phyloP scores from a whole-genome alignment of 106 monocot species.

The Apostasia shenzhenica region DNA sequence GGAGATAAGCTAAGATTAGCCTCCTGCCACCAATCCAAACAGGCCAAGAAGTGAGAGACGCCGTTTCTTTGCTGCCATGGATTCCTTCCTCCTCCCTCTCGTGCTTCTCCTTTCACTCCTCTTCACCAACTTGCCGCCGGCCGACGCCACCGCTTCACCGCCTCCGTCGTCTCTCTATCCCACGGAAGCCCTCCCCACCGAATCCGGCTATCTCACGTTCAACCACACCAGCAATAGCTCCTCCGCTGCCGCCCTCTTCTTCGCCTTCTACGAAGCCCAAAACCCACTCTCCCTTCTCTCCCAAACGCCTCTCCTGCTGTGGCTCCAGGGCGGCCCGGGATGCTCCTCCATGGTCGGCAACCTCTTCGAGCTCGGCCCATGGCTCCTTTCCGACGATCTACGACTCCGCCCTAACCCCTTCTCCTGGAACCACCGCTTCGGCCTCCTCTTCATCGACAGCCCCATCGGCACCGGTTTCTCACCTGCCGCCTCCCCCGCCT shows the following conservation, averaged over 20 bases:
- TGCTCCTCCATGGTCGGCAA: conserved; percentile 88
- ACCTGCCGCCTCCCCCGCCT: conserved; percentile 22
- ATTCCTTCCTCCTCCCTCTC: neutral
- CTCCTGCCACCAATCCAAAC: too few species aligned
- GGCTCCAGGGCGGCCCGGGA: conserved; percentile 96
- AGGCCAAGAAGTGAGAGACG: too few species aligned
- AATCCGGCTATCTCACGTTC: conserved; percentile 57
- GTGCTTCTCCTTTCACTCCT: conserved; percentile 5
- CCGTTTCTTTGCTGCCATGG: neutral
- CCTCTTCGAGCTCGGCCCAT: conserved; percentile 89
- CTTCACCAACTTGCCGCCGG: neutral
- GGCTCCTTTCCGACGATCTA: conserved; percentile 28
- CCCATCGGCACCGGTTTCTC: conserved; percentile 83
- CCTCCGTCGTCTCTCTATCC: conserved; percentile 17
- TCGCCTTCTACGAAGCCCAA: conserved; percentile 68
- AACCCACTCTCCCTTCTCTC: conserved; percentile 26
- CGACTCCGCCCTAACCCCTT: conserved; percentile 48
- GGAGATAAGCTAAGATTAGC: too few species aligned
- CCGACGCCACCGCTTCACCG: neutral
- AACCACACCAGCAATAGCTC: conserved; percentile 4
- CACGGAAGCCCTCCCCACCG: conserved; percentile 38
- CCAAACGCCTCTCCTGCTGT: conserved; percentile 72
- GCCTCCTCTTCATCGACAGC: conserved; percentile 87
- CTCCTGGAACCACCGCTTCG: conserved; percentile 82
- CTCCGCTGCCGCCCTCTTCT: conserved; percentile 40